Conservation (phyloP, 2,329 filamentous ascomycete species). For the Hypoxylon sp. region DNA sequence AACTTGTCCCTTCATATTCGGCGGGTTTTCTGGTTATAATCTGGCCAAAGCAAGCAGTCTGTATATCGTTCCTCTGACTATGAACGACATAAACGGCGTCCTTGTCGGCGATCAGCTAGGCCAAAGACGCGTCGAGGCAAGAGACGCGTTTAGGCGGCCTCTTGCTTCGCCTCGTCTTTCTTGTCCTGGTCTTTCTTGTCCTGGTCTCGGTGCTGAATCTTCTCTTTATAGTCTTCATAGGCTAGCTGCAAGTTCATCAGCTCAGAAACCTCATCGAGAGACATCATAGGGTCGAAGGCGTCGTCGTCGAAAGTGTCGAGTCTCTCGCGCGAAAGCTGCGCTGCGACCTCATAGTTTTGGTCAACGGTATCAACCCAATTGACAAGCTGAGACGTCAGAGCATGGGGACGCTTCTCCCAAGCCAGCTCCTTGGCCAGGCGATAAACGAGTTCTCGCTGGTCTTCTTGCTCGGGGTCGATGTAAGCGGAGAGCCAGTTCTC, state of each 20-base stretch:
- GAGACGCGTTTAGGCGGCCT: neutral
- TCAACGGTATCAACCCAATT: conserved; percentile 19
- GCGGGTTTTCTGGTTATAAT: neutral
- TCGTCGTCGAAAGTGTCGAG: conserved; percentile 9
- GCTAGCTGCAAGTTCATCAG: conserved; percentile 42
- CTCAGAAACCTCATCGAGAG: conserved; percentile 23
- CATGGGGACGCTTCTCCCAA: conserved; percentile 13
- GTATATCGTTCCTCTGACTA: neutral
- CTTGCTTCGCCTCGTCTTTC: neutral
- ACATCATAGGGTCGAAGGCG: conserved; percentile 21
- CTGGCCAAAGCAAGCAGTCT: neutral
- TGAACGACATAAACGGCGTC: neutral
- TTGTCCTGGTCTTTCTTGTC: neutral
- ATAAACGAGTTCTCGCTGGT: conserved; percentile 15
- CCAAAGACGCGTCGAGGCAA: neutral
- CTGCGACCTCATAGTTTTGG: conserved; percentile 6
- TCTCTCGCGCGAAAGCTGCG: conserved; percentile 14
- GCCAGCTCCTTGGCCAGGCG: conserved; percentile 28
- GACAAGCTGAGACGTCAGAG: conserved; percentile 27
- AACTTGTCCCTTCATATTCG: neutral
- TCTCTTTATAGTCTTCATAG: neutral
- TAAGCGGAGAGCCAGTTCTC: conserved; percentile 22
- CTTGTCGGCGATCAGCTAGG: neutral
- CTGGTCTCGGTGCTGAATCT: neutral
- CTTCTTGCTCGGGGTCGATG: conserved; percentile 8